Conservation (phyloP, 495 filamentous ascomycete species). For the Hypomontagnella submonticulosa region DNA sequence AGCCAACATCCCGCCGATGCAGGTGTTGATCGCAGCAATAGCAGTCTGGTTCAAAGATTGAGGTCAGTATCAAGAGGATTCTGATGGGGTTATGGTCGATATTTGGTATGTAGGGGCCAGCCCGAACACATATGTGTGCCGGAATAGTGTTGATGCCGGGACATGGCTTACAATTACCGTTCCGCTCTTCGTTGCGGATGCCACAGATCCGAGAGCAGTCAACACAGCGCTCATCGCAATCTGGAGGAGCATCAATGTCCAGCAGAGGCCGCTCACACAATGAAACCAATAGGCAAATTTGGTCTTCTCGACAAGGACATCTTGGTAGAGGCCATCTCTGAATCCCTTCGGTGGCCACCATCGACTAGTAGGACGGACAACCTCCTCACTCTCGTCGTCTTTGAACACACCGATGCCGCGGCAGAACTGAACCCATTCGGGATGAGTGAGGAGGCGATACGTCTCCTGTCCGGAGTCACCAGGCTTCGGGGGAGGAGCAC, state of each 20-base stretch:
- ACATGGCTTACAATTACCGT: slow-evolving; percentile 47
- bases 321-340: slow-evolving; percentile 57
- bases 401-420: slow-evolving; percentile 58
- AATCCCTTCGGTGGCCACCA: slow-evolving; percentile 59
- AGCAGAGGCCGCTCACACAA: slow-evolving; percentile 48
- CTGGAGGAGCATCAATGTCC: slow-evolving; percentile 57
- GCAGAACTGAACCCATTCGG: slow-evolving; percentile 59
- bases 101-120: not conserved
- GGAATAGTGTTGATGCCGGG: not conserved
- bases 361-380: slow-evolving; percentile 55
- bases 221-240: slow-evolving; percentile 57
- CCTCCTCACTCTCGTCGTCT: slow-evolving; percentile 55
- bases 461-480: slow-evolving; percentile 23
- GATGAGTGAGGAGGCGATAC: slow-evolving; percentile 53
- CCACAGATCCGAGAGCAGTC: slow-evolving; percentile 55
- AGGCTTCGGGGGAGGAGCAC: slow-evolving; percentile 14
- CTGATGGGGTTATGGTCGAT: not conserved
- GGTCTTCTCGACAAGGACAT: slow-evolving; percentile 54
- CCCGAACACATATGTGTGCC: not conserved
- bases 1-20: slow-evolving; percentile 60
- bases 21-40: slow-evolving; percentile 61
- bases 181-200: slow-evolving; percentile 35
- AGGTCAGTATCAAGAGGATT: not conserved
- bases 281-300: slow-evolving; percentile 53
- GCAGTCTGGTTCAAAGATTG: slow-evolving; percentile 46